Percentiles rank a stretch among this genome's conserved stretches.
Evolutionary conservation across 805 yeast genomes (phyloP).

Genomic region (Candida chilensis): DNA sequence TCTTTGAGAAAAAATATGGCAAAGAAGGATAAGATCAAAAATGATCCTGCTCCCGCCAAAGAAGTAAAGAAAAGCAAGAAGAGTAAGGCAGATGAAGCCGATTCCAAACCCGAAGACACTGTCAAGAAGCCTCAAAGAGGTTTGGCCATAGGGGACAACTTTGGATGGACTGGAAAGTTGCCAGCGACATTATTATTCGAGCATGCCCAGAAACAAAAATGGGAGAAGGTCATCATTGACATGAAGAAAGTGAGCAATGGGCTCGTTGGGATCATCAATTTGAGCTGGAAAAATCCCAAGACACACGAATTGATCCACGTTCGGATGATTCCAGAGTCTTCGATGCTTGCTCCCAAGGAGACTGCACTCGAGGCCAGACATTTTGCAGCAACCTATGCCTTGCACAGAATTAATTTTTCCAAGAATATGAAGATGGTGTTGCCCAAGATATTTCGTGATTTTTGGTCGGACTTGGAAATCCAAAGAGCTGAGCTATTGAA

Average conservation of each 20-base stretch:
- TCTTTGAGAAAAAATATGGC: too few species aligned
- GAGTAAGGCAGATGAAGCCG: too few species aligned
- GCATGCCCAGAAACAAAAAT: conserved; percentile 76
- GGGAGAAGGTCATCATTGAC: conserved; percentile 82
- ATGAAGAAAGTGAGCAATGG: conserved; percentile 45
- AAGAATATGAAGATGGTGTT: conserved; percentile 82
- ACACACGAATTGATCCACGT: conserved; percentile 59
- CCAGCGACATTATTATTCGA: conserved; percentile 85
- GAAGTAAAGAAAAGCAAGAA: too few species aligned
- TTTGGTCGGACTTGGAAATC: conserved; percentile 70
- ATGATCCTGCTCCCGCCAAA: too few species aligned
- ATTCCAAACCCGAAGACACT: too few species aligned
- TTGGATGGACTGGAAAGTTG: conserved; percentile 92
- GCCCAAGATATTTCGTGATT: conserved; percentile 70
- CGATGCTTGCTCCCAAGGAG: conserved; percentile 52
- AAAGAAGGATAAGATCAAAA: too few species aligned
- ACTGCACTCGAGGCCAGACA: conserved; percentile 89
- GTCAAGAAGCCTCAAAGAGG: conserved; percentile 30
- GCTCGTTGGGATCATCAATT: conserved; percentile 51
- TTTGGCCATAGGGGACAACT: conserved; percentile 38
- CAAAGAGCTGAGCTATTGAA: conserved; percentile 42
- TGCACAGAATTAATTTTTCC: conserved; percentile 70
- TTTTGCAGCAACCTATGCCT: conserved; percentile 79
- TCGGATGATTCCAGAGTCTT: conserved; percentile 41
- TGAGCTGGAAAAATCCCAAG: conserved; percentile 75